Base-by-base conservation (phyloP, 768 basidiomycete genomes). In the Naganishia vaughanmartiniae region DNA sequence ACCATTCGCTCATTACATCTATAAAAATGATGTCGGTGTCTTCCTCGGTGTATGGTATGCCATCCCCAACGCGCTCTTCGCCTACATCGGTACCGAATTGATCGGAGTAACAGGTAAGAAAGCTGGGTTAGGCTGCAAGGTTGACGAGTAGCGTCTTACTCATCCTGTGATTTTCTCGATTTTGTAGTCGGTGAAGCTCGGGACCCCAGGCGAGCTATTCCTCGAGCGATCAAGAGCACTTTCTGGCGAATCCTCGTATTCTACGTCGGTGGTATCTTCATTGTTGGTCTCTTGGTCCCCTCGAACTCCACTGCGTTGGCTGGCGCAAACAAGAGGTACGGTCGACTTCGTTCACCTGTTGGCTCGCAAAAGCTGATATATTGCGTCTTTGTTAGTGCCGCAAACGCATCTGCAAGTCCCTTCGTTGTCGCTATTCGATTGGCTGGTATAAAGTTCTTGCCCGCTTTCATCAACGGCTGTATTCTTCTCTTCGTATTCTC, bases 401-500 rank as follows among this genome's bases (percentile, higher is more conserved):
- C 57, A 7, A 58, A 58, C 54, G 91, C 90, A n/a, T 87, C 88
- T 0, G 79, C 88, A 65, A 91, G 90, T 4, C 92, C 92, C 2
- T 94, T 90, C 81, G 91, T 93, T 67, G 89, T 93, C 73, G 91
- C 90, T 24, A 75, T 93, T 73, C 85, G 82, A 54, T 84, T 85
- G 48, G 88, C 89, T 0, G 89, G 90, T 14, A 86, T 91, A 77
- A 87, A 86, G 82, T 87, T 75, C 42, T 73, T 79, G 42, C 79
- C 77, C 3, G 70, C 73, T 53, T 70, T 76, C 67, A 75, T 76
- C 76, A 76, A 70, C 65, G 69, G 65, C 19, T 67, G 81, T 72
- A 66, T 82, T 76, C 75, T 82, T 73, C 39, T 78, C 66, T 76
- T 79, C 74, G 75, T 75, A 58, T 70, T 78, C 65, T 79, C 75